Evolutionary conservation across 805 yeast genomes (phyloP), one percentile per base, ranked within the genome.

Genomic region (Pichia rugopelliculosa): DNA sequence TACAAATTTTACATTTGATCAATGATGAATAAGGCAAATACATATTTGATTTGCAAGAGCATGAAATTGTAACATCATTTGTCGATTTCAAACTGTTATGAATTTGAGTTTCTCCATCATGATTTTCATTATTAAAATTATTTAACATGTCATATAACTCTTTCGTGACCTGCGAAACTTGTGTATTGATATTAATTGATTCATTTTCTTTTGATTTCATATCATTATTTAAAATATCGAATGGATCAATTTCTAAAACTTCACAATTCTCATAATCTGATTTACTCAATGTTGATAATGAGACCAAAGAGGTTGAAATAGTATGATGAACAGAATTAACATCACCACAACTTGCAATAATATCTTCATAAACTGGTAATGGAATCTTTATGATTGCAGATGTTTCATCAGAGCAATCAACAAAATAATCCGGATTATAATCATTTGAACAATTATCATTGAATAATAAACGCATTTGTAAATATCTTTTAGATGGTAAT

Each of bases 401-500:
- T 17, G 43, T 45, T n/a, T 57, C 59, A 34, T 54, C 42, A 5
- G 61, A 49, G 24, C 63, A 58, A 53, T 64, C 71, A 50, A 74
- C 72, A 23, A 71, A 65, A 11, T 53, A 42, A 3, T 65, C 62
- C 1, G 82, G 80, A 54, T 78, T 80, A 53, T 74, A 79, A 30
- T 68, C 60, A 0, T 46, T 43, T 3, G 82, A 80, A 34, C 77
- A 71, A 3, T 42, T 48, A 3, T 76, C 76, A 49, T 75, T 77
- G 41, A 72, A 78, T 49, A 75, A 44, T 43, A 80, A 59, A 49
- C 77, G 67, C 70, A 79, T 68, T 0, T 75, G 65, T 36, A 79
- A 55, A 44, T 54, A 74, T 46, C 77, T 71, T 37, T 71, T 65
- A 1, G 62, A 59, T 1, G 84, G 83, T 23, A 78, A 56, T 1